Evolutionary conservation across 139 green algal species (phyloP).

Genomic region (Nannochloris sp.): DNA sequence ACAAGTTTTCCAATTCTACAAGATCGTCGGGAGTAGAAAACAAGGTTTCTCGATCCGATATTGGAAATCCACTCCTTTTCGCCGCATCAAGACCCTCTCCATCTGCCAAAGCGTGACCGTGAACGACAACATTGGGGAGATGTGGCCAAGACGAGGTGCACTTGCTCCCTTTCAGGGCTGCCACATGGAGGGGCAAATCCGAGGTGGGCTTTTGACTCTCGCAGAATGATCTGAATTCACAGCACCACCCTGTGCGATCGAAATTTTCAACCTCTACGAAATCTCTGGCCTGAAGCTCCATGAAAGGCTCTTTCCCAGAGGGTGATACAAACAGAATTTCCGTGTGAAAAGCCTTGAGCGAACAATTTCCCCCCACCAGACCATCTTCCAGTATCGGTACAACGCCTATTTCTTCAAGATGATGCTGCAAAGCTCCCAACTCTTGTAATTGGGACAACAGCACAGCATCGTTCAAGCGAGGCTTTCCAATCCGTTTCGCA

Average conservation of each 20-base stretch:
- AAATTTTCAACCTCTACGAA: conserved; percentile 16
- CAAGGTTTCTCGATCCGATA: conserved; percentile 14
- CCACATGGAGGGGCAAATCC: conserved; percentile 17
- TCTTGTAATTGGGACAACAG: not conserved
- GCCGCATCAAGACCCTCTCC: conserved; percentile 12
- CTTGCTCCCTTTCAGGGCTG: conserved; percentile 5
- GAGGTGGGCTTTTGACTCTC: conserved; percentile 2
- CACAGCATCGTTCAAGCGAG: not conserved
- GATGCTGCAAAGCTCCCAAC: conserved; percentile 1
- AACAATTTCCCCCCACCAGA: conserved; percentile 26
- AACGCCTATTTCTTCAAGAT: conserved; percentile 10
- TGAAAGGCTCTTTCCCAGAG: not conserved
- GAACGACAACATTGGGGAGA: conserved; percentile 12
- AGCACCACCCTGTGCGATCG: conserved; percentile 6
- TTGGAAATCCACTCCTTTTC: conserved; percentile 9
- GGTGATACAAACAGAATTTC: not conserved
- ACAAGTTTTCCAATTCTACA: conserved; percentile 12
- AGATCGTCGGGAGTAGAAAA: conserved; percentile 20
- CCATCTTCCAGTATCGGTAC: conserved; percentile 20
- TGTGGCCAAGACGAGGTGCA: no score
- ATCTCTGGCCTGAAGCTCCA: conserved; percentile 1
- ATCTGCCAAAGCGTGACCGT: conserved; percentile 20
- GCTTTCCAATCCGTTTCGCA: not conserved
- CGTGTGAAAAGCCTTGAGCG: not conserved
- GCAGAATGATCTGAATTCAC: not conserved